Conservation (phyloP, 2,329 filamentous ascomycete genomes). For the Ophiocordyceps australis region DNA sequence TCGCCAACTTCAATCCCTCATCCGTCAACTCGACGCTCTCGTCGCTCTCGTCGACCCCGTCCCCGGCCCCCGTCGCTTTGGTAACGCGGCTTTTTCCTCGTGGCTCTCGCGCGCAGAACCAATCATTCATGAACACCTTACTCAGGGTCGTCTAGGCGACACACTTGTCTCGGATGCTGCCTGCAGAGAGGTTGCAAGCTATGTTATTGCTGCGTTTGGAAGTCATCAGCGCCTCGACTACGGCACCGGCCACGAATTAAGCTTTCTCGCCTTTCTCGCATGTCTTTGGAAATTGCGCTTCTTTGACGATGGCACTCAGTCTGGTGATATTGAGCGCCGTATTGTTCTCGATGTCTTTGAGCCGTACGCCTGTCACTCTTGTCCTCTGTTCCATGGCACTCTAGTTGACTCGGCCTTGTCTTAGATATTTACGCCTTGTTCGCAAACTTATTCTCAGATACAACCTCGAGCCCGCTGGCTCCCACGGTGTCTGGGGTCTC, state of each 20-base stretch:
- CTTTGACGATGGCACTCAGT: slow-evolving; percentile 39
- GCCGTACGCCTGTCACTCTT: slow-evolving; percentile 30
- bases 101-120: slow-evolving; percentile 60
- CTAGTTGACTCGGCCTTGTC: background rate
- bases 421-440: slow-evolving; percentile 61
- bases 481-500: slow-evolving; percentile 95
- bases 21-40: slow-evolving; percentile 45
- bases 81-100: slow-evolving; percentile 74
- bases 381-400: no score
- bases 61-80: slow-evolving; percentile 72
- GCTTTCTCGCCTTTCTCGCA: slow-evolving; percentile 80
- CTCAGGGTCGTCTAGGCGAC: slow-evolving; percentile 10
- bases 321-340: slow-evolving; percentile 48
- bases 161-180: slow-evolving; percentile 22
- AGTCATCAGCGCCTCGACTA: slow-evolving; percentile 84
- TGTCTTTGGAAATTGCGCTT: slow-evolving; percentile 79
- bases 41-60: slow-evolving; percentile 71
- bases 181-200: slow-evolving; percentile 52
- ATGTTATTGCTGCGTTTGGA: slow-evolving; percentile 74
- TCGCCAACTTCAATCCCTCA: slow-evolving; percentile 42
- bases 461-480: slow-evolving; percentile 85
- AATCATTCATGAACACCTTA: slow-evolving; percentile 22
- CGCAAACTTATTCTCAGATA: slow-evolving; percentile 77
- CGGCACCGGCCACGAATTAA: slow-evolving; percentile 89
- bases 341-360: slow-evolving; percentile 74